Evolutionary conservation across 1,284 basidiomycete genomes (phyloP).

Genomic region (Hymenochaete sp.): DNA sequence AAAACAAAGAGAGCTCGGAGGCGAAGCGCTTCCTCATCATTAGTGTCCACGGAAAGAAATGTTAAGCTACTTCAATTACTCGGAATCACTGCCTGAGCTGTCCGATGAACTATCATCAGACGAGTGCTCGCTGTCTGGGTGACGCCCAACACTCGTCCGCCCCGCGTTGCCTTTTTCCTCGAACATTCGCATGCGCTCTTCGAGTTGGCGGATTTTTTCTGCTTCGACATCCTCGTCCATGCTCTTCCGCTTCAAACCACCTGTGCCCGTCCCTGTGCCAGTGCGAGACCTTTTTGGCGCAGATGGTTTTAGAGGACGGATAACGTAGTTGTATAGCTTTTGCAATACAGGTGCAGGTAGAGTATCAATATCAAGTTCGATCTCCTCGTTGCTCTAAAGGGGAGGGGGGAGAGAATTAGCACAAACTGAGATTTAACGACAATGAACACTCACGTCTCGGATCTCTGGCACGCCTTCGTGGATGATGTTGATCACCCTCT

Average conservation of each 20-base stretch:
- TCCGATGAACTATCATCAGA: constrained; percentile 69
- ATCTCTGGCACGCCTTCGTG: constrained; percentile 85
- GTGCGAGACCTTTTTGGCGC: constrained; percentile 55
- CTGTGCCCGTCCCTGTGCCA: constrained; percentile 73
- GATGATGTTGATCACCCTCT: constrained; percentile 86
- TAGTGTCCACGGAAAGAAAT: constrained; percentile 3
- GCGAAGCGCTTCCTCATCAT: constrained; percentile 2
- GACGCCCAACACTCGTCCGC: constrained; percentile 26
- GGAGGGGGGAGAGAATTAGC: constrained; percentile 12
- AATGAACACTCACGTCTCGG: constrained; percentile 60
- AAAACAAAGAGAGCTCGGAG: constrained; percentile 4
- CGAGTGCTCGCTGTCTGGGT: constrained; percentile 57
- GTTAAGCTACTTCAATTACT: constrained; percentile 37
- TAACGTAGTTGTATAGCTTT: constrained; percentile 90
- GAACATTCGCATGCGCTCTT: constrained; percentile 72
- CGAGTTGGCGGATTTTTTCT: constrained; percentile 82
- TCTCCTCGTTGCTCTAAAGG: constrained; percentile 82
- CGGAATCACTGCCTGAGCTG: constrained; percentile 75
- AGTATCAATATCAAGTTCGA: constrained; percentile 91
- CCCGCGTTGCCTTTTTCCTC: constrained; percentile 43
- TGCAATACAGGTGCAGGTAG: constrained; percentile 77
- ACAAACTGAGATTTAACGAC: constrained; percentile 8
- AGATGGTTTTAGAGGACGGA: constrained; percentile 59
- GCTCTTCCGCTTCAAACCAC: constrained; percentile 82
- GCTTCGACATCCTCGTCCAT: constrained; percentile 87